phyloP scores from a whole-genome alignment of 108 stramenopile species.

The Cyclotella choctawhatcheeana region DNA sequence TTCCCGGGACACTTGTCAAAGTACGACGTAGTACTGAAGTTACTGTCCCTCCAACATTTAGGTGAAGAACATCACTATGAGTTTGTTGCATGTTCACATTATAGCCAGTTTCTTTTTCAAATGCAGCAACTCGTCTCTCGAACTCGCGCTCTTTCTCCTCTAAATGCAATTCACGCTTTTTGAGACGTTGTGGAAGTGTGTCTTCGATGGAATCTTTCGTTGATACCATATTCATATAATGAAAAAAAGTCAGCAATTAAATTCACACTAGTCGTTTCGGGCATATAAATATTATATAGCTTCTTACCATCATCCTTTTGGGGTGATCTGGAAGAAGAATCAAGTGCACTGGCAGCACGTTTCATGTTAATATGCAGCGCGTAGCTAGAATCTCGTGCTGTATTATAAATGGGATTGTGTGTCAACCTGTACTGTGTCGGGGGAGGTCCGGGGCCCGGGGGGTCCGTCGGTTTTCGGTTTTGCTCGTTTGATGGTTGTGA shows the following conservation, averaged over 20 bases:
- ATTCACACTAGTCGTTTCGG: background rate
- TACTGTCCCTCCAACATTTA: slow-evolving; percentile 68
- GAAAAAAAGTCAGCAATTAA: background rate
- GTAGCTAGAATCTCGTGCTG: background rate
- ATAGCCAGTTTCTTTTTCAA: slow-evolving; percentile 24
- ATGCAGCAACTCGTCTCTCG: slow-evolving; percentile 12
- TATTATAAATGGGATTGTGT: no score
- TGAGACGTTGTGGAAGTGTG: slow-evolving; percentile 21
- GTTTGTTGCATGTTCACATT: slow-evolving; percentile 23
- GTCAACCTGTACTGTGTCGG: background rate
- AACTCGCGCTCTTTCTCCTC: slow-evolving; percentile 24
- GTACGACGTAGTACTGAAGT: slow-evolving; percentile 62
- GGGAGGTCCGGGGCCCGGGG: no score
- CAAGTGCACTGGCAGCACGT: slow-evolving; percentile 4
- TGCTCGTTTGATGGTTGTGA: no score
- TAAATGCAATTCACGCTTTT: slow-evolving; percentile 15
- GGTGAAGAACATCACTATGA: slow-evolving; percentile 56
- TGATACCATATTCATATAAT: background rate
- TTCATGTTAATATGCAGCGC: slow-evolving; percentile 19
- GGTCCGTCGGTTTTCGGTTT: no score
- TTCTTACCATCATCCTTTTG: slow-evolving; percentile 17
- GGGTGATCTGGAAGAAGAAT: slow-evolving; percentile 9
- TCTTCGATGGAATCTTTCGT: slow-evolving; percentile 21
- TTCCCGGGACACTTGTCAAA: slow-evolving; percentile 56
- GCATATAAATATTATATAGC: background rate